A percentile compares a stretch with the other conserved stretches of the same genome.
phyloP scores from a whole-genome alignment of 2,329 filamentous ascomycete genomes.

The Aureobasidium sp. region DNA sequence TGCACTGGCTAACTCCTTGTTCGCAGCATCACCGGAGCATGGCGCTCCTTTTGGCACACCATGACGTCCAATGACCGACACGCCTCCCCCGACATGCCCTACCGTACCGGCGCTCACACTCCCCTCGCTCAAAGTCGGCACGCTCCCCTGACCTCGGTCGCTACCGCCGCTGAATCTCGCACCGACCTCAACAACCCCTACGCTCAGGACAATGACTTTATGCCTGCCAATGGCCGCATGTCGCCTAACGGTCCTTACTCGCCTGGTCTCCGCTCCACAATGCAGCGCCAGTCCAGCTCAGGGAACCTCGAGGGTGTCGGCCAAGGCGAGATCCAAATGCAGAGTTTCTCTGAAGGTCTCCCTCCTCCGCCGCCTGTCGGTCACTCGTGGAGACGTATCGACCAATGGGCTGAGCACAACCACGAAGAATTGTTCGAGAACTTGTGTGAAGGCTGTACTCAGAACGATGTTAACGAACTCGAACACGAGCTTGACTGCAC shows the following conservation, averaged over 20 bases:
- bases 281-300: constrained; percentile 40
- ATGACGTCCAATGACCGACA: constrained; percentile 71
- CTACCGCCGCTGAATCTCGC: constrained; percentile 82
- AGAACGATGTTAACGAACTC: constrained; percentile 92
- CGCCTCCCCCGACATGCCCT: constrained; percentile 86
- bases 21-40: constrained; percentile 52
- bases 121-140: constrained; percentile 76
- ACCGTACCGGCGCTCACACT: constrained; percentile 82
- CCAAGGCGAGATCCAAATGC: constrained; percentile 87
- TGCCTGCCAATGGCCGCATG: constrained; percentile 73
- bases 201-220: constrained; percentile 62
- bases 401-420: constrained; percentile 87
- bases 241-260: constrained; percentile 70
- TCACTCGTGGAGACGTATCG: constrained; percentile 92
- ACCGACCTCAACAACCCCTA: constrained; percentile 74
- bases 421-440: constrained; percentile 94
- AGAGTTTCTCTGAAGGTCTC: constrained; percentile 84
- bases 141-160: constrained; percentile 75
- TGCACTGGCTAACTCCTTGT: background rate
- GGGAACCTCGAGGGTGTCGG: constrained; percentile 59
- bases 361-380: constrained; percentile 79
- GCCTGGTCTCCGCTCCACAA: constrained; percentile 75
- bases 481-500: constrained; percentile 95
- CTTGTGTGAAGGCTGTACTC: constrained; percentile 80
- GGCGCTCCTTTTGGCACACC: constrained; percentile 90